Percentiles rank a stretch among this genome's conserved stretches.
Evolutionary conservation across 192 early-diverging fungal genomes (phyloP).

Genomic region (Backusella parvicylindrica): DNA sequence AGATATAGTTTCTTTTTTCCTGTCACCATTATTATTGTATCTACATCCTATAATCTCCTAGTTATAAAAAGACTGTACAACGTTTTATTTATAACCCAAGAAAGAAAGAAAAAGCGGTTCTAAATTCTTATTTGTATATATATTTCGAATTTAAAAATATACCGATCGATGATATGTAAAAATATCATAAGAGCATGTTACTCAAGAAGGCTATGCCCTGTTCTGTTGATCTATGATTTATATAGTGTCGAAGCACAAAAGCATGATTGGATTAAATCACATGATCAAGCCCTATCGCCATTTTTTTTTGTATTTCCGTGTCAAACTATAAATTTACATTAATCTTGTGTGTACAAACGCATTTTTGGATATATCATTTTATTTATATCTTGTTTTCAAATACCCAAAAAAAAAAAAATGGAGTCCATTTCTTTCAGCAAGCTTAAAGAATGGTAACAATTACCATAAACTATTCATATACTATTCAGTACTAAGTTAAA

Average conservation of each 20-base stretch:
- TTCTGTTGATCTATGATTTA: neutral
- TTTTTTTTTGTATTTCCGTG: neutral
- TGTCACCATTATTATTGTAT: too few species aligned
- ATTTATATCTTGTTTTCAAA: neutral
- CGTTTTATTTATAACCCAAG: neutral
- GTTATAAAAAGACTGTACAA: too few species aligned
- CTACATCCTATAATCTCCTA: too few species aligned
- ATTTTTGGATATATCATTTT: neutral
- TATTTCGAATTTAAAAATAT: neutral
- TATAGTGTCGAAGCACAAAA: neutral
- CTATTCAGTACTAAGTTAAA: neutral
- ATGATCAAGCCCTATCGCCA: neutral
- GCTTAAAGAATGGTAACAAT: neutral
- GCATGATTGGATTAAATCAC: neutral
- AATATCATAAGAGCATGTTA: neutral
- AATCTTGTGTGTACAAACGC: neutral
- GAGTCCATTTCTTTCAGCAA: constrained; percentile 1
- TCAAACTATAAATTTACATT: neutral
- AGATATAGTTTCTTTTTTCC: too few species aligned
- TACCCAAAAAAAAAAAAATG: neutral
- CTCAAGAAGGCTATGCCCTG: neutral
- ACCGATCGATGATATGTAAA: neutral
- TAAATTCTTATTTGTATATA: neutral
- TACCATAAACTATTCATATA: neutral
- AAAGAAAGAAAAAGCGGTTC: too few species aligned